phyloP scores from a whole-genome alignment of 345 rosid genomes.

The Erucastrum elatum region DNA sequence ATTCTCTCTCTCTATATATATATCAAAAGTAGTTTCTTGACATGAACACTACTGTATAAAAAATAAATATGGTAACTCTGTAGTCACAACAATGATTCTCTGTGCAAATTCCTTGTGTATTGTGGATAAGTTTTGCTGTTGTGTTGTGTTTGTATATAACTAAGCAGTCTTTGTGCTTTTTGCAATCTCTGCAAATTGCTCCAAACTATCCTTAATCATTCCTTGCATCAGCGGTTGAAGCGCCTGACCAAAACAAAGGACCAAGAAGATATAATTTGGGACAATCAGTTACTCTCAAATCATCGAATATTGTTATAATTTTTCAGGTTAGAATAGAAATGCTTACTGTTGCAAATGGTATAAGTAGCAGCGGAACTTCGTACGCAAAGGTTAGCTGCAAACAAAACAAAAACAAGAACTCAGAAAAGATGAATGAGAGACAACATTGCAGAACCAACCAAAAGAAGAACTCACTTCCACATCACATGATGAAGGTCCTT shows the following conservation, averaged over 20 bases:
- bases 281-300: neutral
- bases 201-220: slow-evolving; percentile 62
- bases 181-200: slow-evolving; percentile 56
- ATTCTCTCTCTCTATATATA: no score
- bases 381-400: slow-evolving; percentile 91
- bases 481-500: slow-evolving; percentile 63
- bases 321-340: neutral
- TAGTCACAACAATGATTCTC: slow-evolving; percentile 28
- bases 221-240: slow-evolving; percentile 80
- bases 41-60: neutral
- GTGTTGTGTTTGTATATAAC: slow-evolving; percentile 7
- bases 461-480: slow-evolving; percentile 63
- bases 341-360: slow-evolving; percentile 82
- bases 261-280: neutral
- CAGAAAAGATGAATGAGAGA: neutral
- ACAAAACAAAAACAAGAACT: slow-evolving; percentile 8
- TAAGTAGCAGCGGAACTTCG: slow-evolving; percentile 80
- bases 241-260: slow-evolving; percentile 50
- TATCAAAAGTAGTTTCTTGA: neutral
- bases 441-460: neutral
- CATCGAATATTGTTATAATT: neutral
- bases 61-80: neutral
- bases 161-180: slow-evolving; percentile 36
- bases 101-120: slow-evolving; percentile 22
- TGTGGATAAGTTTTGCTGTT: slow-evolving; percentile 13